These are phyloP conservation scores for Nannochloropsis gaditana DNA, from an alignment of 108 stramenopile species.

Conservation along the genomic window DNA sequence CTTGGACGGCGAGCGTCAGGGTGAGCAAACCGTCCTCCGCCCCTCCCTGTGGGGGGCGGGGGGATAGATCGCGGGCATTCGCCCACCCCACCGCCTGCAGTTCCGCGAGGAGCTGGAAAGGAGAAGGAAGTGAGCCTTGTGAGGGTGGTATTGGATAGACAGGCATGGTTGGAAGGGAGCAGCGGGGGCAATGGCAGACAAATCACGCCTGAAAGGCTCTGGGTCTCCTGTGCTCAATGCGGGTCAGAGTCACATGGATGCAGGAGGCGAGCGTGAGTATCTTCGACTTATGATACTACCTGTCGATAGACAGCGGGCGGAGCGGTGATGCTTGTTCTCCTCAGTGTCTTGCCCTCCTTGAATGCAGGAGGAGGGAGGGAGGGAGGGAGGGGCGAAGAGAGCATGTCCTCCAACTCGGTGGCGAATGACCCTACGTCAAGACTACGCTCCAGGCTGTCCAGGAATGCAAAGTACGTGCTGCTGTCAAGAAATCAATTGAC, in stretches of 20 bases:
- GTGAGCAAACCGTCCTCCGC: not conserved
- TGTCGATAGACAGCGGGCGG: not conserved
- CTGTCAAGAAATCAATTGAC: not conserved
- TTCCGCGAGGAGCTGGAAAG: not conserved
- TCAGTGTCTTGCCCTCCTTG: not conserved
- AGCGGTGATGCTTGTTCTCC: not conserved
- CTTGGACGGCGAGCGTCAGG: not conserved
- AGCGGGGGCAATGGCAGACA: not conserved
- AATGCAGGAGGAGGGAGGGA: not conserved
- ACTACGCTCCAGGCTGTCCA: not conserved
- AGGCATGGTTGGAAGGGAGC: not conserved
- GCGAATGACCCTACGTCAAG: not conserved
- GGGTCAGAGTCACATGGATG: too few species aligned
- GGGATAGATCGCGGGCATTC: not conserved
- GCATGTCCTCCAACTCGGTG: constrained; percentile 7
- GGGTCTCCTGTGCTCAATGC: too few species aligned
- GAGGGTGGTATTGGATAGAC: too few species aligned
- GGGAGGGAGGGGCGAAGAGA: not conserved
- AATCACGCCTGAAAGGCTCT: too few species aligned
- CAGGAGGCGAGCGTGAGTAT: too few species aligned
- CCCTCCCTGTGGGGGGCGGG: not conserved
- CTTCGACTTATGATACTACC: not conserved
- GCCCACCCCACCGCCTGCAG: not conserved
- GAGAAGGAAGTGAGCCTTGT: too few species aligned
- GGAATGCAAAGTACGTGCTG: not conserved